Conservation (phyloP, 1,139 yeast species). For the Hansenula sp. region DNA sequence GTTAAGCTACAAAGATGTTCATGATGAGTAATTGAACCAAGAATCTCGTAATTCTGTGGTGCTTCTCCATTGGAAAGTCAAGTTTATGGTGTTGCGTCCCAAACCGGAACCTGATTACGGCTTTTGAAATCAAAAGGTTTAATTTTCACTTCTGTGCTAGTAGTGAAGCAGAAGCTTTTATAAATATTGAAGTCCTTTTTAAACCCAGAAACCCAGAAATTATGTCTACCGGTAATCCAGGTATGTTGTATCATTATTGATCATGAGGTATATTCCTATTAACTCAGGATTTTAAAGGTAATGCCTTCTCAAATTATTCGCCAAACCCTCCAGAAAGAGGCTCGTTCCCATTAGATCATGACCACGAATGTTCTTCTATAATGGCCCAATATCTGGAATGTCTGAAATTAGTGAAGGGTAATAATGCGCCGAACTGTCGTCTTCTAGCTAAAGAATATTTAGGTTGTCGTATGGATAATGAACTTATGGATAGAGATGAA, state of each 20-base stretch:
- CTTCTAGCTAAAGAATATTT: slow-evolving; percentile 76
- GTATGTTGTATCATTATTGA: background rate
- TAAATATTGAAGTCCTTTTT: no score
- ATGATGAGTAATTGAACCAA: background rate
- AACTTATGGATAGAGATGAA: slow-evolving; percentile 76
- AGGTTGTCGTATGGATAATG: slow-evolving; percentile 86
- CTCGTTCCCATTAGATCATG: slow-evolving; percentile 92
- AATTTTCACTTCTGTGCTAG: background rate
- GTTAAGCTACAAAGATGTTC: no score
- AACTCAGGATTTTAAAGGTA: no score
- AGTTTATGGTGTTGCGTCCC: background rate
- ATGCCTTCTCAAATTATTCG: slow-evolving; percentile 27
- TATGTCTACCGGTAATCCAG: slow-evolving; percentile 5
- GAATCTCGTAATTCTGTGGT: no score
- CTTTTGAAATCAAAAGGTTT: background rate
- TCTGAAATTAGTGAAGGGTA: slow-evolving; percentile 70
- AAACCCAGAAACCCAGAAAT: no score
- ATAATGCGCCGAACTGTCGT: slow-evolving; percentile 88
- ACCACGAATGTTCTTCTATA: slow-evolving; percentile 72
- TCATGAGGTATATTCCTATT: no score
- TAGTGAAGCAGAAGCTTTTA: background rate
- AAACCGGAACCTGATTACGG: background rate
- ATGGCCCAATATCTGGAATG: slow-evolving; percentile 80
- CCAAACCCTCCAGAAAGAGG: slow-evolving; percentile 98
- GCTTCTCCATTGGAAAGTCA: no score